These are phyloP conservation scores for Porpolomopsis calyptriformis DNA, from an alignment of 768 basidiomycete species.

Conservation along the genomic window DNA sequence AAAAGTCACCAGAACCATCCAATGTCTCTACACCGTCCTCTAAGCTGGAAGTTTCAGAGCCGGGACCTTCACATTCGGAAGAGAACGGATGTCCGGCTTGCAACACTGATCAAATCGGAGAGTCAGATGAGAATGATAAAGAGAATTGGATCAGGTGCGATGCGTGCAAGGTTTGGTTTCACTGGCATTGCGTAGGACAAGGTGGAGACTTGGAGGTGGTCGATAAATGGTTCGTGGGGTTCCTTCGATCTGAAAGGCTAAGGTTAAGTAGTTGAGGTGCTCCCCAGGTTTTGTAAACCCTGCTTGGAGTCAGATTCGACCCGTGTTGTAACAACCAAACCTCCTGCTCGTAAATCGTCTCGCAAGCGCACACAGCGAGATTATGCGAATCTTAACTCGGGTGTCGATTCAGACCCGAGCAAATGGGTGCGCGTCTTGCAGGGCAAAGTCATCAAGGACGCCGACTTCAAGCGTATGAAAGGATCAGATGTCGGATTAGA, in stretches of 20 bases:
- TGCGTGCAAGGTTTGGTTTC: constrained; percentile 72
- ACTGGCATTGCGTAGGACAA: constrained; percentile 71
- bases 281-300: constrained; percentile 54
- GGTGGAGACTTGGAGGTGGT: constrained; percentile 54
- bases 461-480: constrained; percentile 57
- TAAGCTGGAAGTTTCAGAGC: constrained; percentile 20
- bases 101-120: constrained; percentile 23
- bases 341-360: constrained; percentile 71
- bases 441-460: constrained; percentile 49
- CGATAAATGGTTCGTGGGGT: constrained; percentile 60
- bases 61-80: constrained; percentile 11
- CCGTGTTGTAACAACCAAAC: constrained; percentile 61
- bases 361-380: constrained; percentile 66
- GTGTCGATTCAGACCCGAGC: constrained; percentile 49
- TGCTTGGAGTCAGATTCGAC: constrained; percentile 52
- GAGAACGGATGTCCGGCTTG: constrained; percentile 43
- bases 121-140: constrained; percentile 36
- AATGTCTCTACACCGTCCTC: constrained; percentile 22
- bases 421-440: constrained; percentile 65
- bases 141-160: constrained; percentile 81
- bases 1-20: constrained; percentile 27
- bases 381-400: constrained; percentile 67
- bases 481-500: constrained; percentile 56
- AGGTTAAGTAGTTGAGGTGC: constrained; percentile 4
- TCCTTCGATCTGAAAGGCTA: constrained; percentile 6